These are phyloP conservation scores for Colletotrichum tropicale DNA, from an alignment of 2,329 filamentous ascomycete genomes.

Conservation along the genomic window DNA sequence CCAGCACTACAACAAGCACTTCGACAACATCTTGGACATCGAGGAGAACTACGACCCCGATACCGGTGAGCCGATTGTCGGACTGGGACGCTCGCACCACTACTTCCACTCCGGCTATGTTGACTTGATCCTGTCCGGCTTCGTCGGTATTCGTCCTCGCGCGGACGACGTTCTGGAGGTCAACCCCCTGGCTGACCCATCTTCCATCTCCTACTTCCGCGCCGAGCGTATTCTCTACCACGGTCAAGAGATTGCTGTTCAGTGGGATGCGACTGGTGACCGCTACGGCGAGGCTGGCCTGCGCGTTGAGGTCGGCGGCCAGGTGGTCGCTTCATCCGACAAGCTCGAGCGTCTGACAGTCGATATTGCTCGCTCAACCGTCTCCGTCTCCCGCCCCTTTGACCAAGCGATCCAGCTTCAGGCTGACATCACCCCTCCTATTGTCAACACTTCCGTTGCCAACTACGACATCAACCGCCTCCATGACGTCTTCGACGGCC, in stretches of 20 bases:
- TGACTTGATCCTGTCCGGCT: constrained; percentile 47
- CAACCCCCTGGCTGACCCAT: constrained; percentile 40
- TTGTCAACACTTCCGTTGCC: not conserved
- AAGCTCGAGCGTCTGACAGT: not conserved
- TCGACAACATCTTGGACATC: constrained; percentile 27
- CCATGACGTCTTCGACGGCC: constrained; percentile 3
- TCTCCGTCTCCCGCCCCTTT: not conserved
- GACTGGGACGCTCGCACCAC: constrained; percentile 32
- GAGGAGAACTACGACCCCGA: constrained; percentile 48
- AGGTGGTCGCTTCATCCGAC: constrained; percentile 2
- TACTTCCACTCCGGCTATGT: constrained; percentile 50
- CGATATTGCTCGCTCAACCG: not conserved
- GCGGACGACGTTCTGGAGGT: constrained; percentile 40
- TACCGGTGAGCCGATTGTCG: constrained; percentile 24
- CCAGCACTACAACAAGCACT: constrained; percentile 45
- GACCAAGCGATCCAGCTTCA: not conserved
- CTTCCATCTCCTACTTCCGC: constrained; percentile 41
- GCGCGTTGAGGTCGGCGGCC: constrained; percentile 40
- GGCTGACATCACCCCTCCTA: not conserved
- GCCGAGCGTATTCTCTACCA: constrained; percentile 48
- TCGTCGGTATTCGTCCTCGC: constrained; percentile 43
- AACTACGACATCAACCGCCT: not conserved
- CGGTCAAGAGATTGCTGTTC: constrained; percentile 41
- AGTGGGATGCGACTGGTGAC: constrained; percentile 43
- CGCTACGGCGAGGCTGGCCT: constrained; percentile 41